Conservation (phyloP, 2,329 filamentous ascomycete genomes). For the Hypoxylon sp. region DNA sequence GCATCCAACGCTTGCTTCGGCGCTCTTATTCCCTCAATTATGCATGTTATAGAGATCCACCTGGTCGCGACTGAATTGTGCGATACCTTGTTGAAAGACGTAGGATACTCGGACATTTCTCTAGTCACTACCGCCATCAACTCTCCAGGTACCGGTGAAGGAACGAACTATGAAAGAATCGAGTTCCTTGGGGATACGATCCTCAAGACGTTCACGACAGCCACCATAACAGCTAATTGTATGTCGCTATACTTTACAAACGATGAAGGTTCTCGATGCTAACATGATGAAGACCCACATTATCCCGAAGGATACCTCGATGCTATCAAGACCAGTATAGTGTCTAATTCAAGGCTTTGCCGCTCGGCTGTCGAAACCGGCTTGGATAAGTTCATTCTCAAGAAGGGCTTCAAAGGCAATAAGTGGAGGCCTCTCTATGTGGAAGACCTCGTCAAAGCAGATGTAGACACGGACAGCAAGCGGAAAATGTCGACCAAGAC, state of each 20-base stretch:
- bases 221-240: conserved; percentile 73
- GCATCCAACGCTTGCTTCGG: conserved; percentile 64
- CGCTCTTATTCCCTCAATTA: conserved; percentile 79
- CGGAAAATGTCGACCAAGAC: conserved; percentile 73
- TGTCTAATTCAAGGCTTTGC: conserved; percentile 82
- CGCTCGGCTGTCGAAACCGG: conserved; percentile 73
- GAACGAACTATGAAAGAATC: conserved; percentile 82
- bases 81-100: conserved; percentile 64
- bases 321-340: conserved; percentile 74
- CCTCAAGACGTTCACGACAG: conserved; percentile 79
- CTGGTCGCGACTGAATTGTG: conserved; percentile 75
- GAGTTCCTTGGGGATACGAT: conserved; percentile 91
- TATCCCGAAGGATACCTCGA: conserved; percentile 86
- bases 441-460: conserved; percentile 56
- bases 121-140: conserved; percentile 79
- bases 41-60: conserved; percentile 76
- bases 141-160: conserved; percentile 71
- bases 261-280: conserved; percentile 19
- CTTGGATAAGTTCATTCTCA: conserved; percentile 81
- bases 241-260: conserved; percentile 48
- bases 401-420: conserved; percentile 73
- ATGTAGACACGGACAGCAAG: conserved; percentile 13
- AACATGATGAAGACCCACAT: conserved; percentile 64
- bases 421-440: conserved; percentile 81
- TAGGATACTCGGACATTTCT: conserved; percentile 68